Conservation (phyloP, 805 yeast genomes). For the Allodekkera sacchari region DNA sequence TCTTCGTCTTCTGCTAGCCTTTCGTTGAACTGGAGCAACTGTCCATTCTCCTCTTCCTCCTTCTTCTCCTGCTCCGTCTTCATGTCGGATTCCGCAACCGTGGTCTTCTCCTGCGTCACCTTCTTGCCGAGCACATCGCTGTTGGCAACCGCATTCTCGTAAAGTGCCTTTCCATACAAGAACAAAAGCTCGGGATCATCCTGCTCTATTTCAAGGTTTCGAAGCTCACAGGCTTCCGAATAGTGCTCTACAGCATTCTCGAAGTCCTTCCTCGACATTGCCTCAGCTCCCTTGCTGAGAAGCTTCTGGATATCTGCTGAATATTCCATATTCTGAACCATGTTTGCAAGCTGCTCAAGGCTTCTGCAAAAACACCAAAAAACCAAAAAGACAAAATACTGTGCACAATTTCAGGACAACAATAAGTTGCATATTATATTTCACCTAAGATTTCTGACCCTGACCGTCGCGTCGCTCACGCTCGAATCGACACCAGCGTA, state of each 20-base stretch:
- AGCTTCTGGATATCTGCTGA: conserved; percentile 37
- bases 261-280: conserved; percentile 55
- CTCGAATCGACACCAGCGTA: no score
- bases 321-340: no score
- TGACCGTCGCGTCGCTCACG: no score
- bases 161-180: conserved; percentile 73
- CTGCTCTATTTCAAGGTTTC: conserved; percentile 41
- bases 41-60: conserved; percentile 2
- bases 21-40: conserved; percentile 29
- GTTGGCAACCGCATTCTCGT: conserved; percentile 64
- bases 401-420: neutral
- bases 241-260: conserved; percentile 63
- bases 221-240: conserved; percentile 63
- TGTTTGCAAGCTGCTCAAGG: no score
- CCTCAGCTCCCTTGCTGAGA: conserved; percentile 53
- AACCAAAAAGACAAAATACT: neutral
- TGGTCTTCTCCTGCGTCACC: conserved; percentile 10
- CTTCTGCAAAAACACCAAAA: no score
- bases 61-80: conserved; percentile 9
- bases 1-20: conserved; percentile 30
- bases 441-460: no score
- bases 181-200: conserved; percentile 69
- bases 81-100: conserved; percentile 20
- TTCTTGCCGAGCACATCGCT: conserved; percentile 68
- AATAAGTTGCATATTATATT: no score